phyloP scores from a whole-genome alignment of 2,329 filamentous ascomycete species.

The Stemphylium beticola region DNA sequence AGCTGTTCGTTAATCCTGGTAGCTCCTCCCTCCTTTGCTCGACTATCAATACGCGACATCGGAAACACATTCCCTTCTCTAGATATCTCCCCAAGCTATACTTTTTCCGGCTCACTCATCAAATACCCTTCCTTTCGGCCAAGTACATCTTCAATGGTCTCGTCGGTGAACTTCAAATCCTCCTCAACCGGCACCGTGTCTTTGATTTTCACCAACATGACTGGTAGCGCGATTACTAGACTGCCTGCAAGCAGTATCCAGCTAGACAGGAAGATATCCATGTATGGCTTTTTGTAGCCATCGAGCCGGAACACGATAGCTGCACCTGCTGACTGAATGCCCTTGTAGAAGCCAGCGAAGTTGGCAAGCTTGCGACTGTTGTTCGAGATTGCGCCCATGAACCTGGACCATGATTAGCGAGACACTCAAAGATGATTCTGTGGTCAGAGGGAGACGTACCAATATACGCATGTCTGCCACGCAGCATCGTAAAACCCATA shows the following conservation, averaged over 20 bases:
- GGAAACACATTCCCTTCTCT: no score
- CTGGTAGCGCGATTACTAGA: constrained; percentile 74
- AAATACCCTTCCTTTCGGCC: neutral
- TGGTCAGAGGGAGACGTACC: constrained; percentile 56
- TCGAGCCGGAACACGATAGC: constrained; percentile 76
- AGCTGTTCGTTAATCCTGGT: neutral
- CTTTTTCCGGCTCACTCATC: neutral
- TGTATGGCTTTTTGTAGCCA: constrained; percentile 60
- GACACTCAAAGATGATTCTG: neutral
- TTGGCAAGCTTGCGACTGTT: constrained; percentile 88
- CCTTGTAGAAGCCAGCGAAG: constrained; percentile 86
- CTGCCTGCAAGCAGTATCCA: constrained; percentile 76
- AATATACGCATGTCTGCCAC: constrained; percentile 89
- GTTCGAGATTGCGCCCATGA: constrained; percentile 90
- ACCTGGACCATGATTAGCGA: constrained; percentile 57
- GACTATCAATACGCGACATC: neutral
- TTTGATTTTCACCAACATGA: constrained; percentile 77
- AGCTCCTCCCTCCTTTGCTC: neutral
- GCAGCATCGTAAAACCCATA: constrained; percentile 86
- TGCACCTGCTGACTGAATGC: constrained; percentile 81
- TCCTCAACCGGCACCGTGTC: constrained; percentile 71
- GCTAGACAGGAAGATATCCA: constrained; percentile 72
- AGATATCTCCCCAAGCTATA: neutral
- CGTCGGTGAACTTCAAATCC: constrained; percentile 81
- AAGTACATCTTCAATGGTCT: constrained; percentile 58